Evolutionary conservation across 176 grass and related monocot genomes (phyloP).

Genomic region (Lolium multiflorum): DNA sequence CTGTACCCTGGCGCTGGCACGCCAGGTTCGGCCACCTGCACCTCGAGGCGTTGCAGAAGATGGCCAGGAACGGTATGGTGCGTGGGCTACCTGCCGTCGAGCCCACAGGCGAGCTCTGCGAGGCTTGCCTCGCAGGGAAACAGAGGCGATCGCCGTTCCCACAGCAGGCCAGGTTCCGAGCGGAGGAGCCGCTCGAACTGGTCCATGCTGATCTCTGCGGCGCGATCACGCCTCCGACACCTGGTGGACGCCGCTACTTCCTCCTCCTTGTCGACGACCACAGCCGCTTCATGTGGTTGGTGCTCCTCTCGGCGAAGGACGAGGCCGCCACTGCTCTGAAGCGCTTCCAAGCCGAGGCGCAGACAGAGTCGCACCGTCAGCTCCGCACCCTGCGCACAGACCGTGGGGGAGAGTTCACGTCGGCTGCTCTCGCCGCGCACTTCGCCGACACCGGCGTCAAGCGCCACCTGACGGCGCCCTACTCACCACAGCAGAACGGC

Average conservation of each 20-base stretch:
- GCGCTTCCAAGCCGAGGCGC: not conserved
- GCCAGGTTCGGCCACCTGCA: not conserved
- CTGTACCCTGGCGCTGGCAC: not conserved
- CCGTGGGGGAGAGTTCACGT: not conserved
- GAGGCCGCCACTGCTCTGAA: not conserved
- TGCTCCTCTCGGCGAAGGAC: not conserved
- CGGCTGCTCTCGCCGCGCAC: not conserved
- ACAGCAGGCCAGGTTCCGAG: not conserved
- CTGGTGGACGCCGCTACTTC: no score
- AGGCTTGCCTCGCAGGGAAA: no score
- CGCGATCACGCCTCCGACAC: not conserved
- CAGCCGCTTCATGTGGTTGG: not conserved
- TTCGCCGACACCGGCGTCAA: not conserved
- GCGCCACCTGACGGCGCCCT: not conserved
- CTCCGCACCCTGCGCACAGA: not conserved
- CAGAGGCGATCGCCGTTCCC: not conserved
- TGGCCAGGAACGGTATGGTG: no score
- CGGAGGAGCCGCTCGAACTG: not conserved
- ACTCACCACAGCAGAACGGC: not conserved
- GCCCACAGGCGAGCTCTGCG: no score
- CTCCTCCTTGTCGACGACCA: no score
- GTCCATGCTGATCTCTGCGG: not conserved
- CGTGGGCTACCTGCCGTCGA: no score
- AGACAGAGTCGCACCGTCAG: not conserved
- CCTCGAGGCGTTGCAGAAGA: no score